Percentiles rank a stretch among this genome's conserved stretches.
phyloP scores from a whole-genome alignment of 2,329 filamentous ascomycete genomes.

The Cercospora berteroae region DNA sequence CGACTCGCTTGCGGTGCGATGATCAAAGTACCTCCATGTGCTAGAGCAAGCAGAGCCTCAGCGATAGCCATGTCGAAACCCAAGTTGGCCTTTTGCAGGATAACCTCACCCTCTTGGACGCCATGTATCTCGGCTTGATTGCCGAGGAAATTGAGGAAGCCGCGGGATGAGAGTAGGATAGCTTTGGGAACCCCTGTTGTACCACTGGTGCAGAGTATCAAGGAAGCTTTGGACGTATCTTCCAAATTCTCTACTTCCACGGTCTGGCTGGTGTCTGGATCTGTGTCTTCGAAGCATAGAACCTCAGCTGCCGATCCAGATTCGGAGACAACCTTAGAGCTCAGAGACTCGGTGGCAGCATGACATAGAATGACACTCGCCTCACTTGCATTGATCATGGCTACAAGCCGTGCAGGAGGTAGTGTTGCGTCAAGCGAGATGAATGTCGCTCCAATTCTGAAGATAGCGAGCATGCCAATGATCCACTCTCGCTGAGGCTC shows the following conservation, averaged over 20 bases:
- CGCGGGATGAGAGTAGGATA: slow-evolving; percentile 18
- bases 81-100: slow-evolving; percentile 42
- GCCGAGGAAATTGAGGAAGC: slow-evolving; percentile 19
- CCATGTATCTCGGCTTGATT: slow-evolving; percentile 12
- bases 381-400: slow-evolving; percentile 19
- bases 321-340: neutral
- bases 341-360: slow-evolving; percentile 3
- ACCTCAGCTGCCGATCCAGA: slow-evolving; percentile 1
- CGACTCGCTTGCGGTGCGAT: slow-evolving; percentile 38
- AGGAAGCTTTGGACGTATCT: slow-evolving; percentile 14
- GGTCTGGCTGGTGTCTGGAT: neutral
- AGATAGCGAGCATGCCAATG: slow-evolving; percentile 18
- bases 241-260: slow-evolving; percentile 9
- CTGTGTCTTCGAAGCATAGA: slow-evolving; percentile 13
- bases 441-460: slow-evolving; percentile 14
- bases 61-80: slow-evolving; percentile 46
- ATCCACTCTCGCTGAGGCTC: slow-evolving; percentile 17
- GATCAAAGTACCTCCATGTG: slow-evolving; percentile 40
- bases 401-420: slow-evolving; percentile 9
- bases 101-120: slow-evolving; percentile 25
- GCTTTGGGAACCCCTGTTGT: slow-evolving; percentile 23
- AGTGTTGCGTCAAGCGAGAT: slow-evolving; percentile 24
- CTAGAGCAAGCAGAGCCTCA: slow-evolving; percentile 41
- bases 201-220: slow-evolving; percentile 24
- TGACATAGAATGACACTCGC: slow-evolving; percentile 17